A percentile compares a stretch with the other conserved stretches of the same genome.
phyloP scores from a whole-genome alignment of 192 early-diverging fungal genomes.

The Rhizoclosmatium globosum region DNA sequence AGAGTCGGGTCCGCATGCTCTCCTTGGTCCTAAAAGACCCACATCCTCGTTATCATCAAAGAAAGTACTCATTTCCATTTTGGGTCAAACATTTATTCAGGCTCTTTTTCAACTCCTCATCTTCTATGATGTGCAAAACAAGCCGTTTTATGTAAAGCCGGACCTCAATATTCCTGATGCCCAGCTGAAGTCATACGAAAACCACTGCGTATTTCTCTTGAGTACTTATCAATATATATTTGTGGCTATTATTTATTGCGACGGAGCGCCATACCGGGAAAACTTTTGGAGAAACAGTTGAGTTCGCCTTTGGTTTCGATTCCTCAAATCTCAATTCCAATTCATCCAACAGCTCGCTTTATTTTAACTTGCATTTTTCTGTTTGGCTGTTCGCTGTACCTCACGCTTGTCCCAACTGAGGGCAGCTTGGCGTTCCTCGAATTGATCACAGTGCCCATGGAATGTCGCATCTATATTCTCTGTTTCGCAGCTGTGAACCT shows the following conservation, averaged over 20 bases:
- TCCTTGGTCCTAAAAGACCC: constrained; percentile 81
- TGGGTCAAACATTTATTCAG: constrained; percentile 89
- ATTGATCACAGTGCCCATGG: constrained; percentile 59
- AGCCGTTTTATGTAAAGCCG: constrained; percentile 75
- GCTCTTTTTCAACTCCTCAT: constrained; percentile 79
- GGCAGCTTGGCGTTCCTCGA: constrained; percentile 70
- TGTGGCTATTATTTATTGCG: constrained; percentile 90
- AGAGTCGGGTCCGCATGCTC: constrained; percentile 79
- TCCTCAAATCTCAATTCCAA: not conserved
- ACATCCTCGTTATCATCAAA: constrained; percentile 91
- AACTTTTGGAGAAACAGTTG: constrained; percentile 88
- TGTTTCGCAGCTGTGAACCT: constrained; percentile 69
- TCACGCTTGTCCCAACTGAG: constrained; percentile 62
- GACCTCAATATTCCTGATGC: constrained; percentile 70
- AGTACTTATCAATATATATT: constrained; percentile 95
- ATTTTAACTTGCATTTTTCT: constrained; percentile 68
- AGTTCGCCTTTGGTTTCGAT: constrained; percentile 39
- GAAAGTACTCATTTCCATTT: constrained; percentile 87
- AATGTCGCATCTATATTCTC: constrained; percentile 63
- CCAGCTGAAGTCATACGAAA: constrained; percentile 84
- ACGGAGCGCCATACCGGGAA: constrained; percentile 95
- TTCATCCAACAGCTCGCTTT: constrained; percentile 62
- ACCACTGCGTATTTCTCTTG: constrained; percentile 88
- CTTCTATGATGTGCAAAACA: constrained; percentile 75
- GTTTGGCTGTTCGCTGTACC: constrained; percentile 52